A percentile compares a stretch with the other conserved stretches of the same genome.
Evolutionary conservation across 2,329 filamentous ascomycete genomes (phyloP).

Genomic region (Talaromyces amestolkiae): DNA sequence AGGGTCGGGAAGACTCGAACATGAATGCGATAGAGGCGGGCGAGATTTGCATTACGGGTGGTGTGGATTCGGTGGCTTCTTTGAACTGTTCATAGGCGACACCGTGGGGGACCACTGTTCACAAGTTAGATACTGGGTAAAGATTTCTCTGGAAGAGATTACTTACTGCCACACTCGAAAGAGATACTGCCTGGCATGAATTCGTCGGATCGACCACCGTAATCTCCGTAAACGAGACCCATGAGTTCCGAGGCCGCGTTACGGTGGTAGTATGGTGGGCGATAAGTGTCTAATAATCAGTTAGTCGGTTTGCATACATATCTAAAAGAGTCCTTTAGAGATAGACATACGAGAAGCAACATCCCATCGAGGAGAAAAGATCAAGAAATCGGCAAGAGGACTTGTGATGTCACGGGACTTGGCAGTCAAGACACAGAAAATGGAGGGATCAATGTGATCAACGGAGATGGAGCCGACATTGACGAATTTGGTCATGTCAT

Average conservation of each 20-base stretch:
- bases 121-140: not conserved
- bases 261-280: conserved; percentile 45
- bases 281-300: conserved; percentile 34
- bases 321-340: not conserved
- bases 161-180: conserved; percentile 37
- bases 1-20: conserved; percentile 36
- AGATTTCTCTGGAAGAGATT: too few species aligned
- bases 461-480: conserved; percentile 41
- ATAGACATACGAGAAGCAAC: conserved; percentile 34
- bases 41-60: conserved; percentile 33
- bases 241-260: conserved; percentile 42
- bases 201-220: conserved; percentile 35
- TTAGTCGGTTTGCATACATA: not conserved
- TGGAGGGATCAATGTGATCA: conserved; percentile 43
- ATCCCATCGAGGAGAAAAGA: conserved; percentile 42
- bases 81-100: conserved; percentile 38
- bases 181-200: conserved; percentile 37
- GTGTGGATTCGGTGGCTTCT: conserved; percentile 28
- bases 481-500: conserved; percentile 42
- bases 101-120: conserved; percentile 36
- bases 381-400: conserved; percentile 39
- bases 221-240: conserved; percentile 38
- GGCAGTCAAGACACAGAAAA: conserved; percentile 43
- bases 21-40: conserved; percentile 36
- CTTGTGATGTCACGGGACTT: conserved; percentile 36